Conservation (phyloP, 371 early-diverging fungal species). For the Parasitella parasitica region DNA sequence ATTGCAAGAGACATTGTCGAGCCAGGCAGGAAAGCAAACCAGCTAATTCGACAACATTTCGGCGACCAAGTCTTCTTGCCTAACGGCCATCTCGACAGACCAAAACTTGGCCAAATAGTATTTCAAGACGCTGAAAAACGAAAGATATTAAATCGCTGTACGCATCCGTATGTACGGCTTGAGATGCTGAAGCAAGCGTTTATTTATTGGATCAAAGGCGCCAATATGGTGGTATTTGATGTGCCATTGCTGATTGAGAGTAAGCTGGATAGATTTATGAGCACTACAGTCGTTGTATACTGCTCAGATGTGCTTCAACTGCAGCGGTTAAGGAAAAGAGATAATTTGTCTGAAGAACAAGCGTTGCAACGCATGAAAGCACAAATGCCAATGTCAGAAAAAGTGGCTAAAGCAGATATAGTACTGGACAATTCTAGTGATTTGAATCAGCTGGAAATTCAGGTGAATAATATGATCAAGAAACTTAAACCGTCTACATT, state of each 20-base stretch:
- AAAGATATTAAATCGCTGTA: slow-evolving; percentile 73
- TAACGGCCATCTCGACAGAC: slow-evolving; percentile 67
- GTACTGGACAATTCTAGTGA: slow-evolving; percentile 85
- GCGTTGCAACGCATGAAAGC: slow-evolving; percentile 78
- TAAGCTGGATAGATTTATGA: slow-evolving; percentile 72
- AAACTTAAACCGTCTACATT: slow-evolving; percentile 44
- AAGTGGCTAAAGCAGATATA: slow-evolving; percentile 72
- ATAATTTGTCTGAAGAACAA: slow-evolving; percentile 58
- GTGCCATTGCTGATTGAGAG: slow-evolving; percentile 90
- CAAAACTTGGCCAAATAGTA: slow-evolving; percentile 77
- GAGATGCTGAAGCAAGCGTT: slow-evolving; percentile 75
- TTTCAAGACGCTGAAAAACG: slow-evolving; percentile 76
- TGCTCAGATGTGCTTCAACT: slow-evolving; percentile 77
- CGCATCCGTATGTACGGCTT: slow-evolving; percentile 84
- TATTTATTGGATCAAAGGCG: slow-evolving; percentile 68
- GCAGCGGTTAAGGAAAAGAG: slow-evolving; percentile 72
- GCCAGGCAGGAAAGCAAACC: slow-evolving; percentile 74
- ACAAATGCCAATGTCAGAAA: slow-evolving; percentile 82
- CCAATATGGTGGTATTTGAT: slow-evolving; percentile 80
- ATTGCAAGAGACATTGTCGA: slow-evolving; percentile 88
- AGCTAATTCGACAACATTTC: slow-evolving; percentile 72
- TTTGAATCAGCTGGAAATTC: slow-evolving; percentile 56
- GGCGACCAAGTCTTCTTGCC: slow-evolving; percentile 66
- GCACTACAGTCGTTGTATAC: slow-evolving; percentile 77
- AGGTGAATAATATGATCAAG: slow-evolving; percentile 57